Base-by-base conservation (phyloP, 2,329 filamentous ascomycete genomes). In the Aulographum hederae region DNA sequence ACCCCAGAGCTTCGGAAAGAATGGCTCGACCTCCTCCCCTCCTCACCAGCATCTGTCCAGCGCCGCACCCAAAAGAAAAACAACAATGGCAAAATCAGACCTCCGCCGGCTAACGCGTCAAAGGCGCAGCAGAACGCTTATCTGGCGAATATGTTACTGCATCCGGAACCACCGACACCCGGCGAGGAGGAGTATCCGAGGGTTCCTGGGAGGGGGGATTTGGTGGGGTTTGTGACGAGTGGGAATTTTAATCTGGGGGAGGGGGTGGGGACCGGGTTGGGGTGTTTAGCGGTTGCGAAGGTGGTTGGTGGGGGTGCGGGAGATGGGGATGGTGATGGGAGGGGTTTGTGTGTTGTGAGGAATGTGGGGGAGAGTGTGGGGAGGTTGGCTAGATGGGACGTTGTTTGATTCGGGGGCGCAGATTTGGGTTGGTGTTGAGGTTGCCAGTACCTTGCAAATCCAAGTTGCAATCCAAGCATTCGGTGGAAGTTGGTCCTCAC, bases 171-270 rank as follows among this genome's bases (percentile, higher is more conserved):
- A 23, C 5, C 34, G 25, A 20, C 45, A 13, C 32, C 40, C 2
- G 40, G 40, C 32, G 38, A 53, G 16, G 58, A 60, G 0, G 48
- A 53, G 0, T 70, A 80, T 41, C 75, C 76, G 1, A 46, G 72
- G 0, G 71, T 84, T n/a, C 86, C 86, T 0, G 61, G 63, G 6
- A 72, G 73, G 38, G 61, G 67, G 15, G 79, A 94, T 48, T 61
- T 95, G 10, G 69, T 95, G 31, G 89, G 89, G 0, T 98, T 92
- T 48, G 74, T 94, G 16, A 94, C 84, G 2, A 78, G 77, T 1
- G 89, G 86, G 0, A 76, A 79, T 31, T 93, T 77, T 49, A 84
- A 77, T 44, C 65, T 95, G 2, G 68, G 70, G 2, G 70, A 78
- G 39, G 89, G 86, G 0, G 68, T 65, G 40, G 79, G 77, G 1